Evolutionary conservation across 2,329 filamentous ascomycete species (phyloP), one percentile per base, ranked within the genome.

Genomic region (Aspergillus versicolor): DNA sequence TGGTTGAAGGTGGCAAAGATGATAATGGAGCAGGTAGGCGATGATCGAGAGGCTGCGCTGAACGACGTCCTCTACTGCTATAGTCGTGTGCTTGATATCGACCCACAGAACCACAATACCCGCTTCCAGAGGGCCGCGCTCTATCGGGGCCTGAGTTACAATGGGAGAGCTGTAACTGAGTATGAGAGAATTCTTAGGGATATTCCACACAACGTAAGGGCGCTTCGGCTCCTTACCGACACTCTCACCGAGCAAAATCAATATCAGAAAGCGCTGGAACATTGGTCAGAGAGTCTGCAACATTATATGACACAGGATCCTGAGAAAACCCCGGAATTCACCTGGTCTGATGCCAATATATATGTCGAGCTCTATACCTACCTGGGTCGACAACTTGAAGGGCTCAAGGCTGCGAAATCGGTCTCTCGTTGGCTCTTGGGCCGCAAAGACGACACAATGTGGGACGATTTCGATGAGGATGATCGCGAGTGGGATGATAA

Each of bases 401-500:
- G 89, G 3, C 82, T 96, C 3, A 73, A 74, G 27, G 84, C 88
- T 60, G 79, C 95, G 12, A 94, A 90, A 70, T 80, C 80, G 2
- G 74, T 96, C 15, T 84, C 89, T 21, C 82, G 95, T 56, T 96
- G 92, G 91, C 80, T 96, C 54, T 79, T 96, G 40, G 90, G 90
- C 8, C 86, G 94, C 48, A 78, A 81, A 37, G 78, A 83, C 4
- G 92, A 99, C 70, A 73, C 68, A 0, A 91, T 86, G 67, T 99
- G 94, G 94, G 88, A 95, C 57, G 70, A 81, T 8, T 81, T 83
- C 62, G 78, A 82, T 30, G 79, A 84, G 5, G 91, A 97, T 69
- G 92, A 96, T 71, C 83, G 92, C 56, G 94, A 99, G 75, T 99
- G 92, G 85, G 94, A 99, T 70, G 75, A 83, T 5, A 82, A 87